These are phyloP conservation scores for Tolypocladium amazonense DNA, from an alignment of 2,329 filamentous ascomycete species.

Conservation along the genomic window DNA sequence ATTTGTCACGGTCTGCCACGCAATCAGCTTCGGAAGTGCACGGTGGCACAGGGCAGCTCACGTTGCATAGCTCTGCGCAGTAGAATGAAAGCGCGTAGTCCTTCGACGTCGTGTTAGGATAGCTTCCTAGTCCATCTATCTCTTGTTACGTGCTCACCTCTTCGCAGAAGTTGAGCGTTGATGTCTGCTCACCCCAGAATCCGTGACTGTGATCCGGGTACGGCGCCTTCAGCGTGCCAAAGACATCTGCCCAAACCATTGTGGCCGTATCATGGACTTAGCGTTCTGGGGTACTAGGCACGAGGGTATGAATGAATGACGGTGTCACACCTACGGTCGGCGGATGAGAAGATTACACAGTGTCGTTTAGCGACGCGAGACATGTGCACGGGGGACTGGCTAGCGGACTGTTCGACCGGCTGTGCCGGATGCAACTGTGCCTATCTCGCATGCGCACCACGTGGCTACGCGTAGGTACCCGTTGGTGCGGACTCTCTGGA, in stretches of 20 bases:
- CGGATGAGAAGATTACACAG: background rate
- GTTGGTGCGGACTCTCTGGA: too few species aligned
- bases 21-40: background rate
- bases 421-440: background rate
- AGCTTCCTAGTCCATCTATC: background rate
- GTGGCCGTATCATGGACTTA: background rate
- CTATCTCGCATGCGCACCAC: too few species aligned
- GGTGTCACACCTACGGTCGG: background rate
- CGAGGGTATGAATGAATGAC: background rate
- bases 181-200: constrained; percentile 60
- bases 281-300: background rate
- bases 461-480: too few species aligned
- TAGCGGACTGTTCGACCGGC: background rate
- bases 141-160: constrained; percentile 37
- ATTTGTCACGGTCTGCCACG: constrained; percentile 62
- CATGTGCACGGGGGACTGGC: background rate
- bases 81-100: constrained; percentile 64
- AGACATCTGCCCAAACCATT: background rate
- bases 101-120: constrained; percentile 11
- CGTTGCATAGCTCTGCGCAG: constrained; percentile 65
- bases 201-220: constrained; percentile 38
- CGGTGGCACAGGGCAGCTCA: constrained; percentile 10
- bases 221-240: constrained; percentile 13
- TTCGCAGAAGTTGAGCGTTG: constrained; percentile 71
- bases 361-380: background rate